Conservation (phyloP, 306 rosid genomes). For the Lithocarpus polystachyus region DNA sequence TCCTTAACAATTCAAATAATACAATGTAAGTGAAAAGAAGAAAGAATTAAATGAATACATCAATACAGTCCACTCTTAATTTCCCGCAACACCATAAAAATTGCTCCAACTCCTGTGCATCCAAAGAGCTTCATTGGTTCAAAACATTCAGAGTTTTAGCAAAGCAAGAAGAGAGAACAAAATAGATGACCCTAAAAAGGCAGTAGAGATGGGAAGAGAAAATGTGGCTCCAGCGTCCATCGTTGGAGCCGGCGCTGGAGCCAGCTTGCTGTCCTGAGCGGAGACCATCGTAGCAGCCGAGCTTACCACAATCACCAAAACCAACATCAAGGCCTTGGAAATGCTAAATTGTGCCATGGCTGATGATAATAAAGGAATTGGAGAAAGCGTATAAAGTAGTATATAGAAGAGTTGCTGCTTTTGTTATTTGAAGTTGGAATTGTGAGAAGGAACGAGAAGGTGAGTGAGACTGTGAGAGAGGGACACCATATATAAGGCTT, state of each 20-base stretch:
- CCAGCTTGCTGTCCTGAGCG: slow-evolving; percentile 12
- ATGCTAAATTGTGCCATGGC: slow-evolving; percentile 18
- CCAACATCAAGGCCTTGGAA: slow-evolving; percentile 15
- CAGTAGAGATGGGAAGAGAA: slow-evolving; percentile 19
- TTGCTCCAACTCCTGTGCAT: no score
- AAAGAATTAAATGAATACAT: no score
- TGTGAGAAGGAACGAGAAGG: neutral
- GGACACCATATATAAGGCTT: neutral
- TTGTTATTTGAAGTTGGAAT: no score
- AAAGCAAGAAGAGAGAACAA: neutral
- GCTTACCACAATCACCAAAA: slow-evolving; percentile 10
- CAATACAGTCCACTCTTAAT: no score
- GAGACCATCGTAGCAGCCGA: neutral
- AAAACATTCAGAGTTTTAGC: no score
- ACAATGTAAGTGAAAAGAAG: no score
- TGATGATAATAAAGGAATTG: neutral
- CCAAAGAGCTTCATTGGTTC: no score
- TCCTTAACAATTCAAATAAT: no score
- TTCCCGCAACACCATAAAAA: no score
- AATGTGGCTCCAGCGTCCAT: slow-evolving; percentile 12
- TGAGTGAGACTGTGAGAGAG: neutral
- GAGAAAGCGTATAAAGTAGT: neutral
- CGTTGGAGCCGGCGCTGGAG: slow-evolving; percentile 19
- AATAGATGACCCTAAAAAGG: slow-evolving; percentile 11
- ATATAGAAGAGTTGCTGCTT: no score